phyloP scores from a whole-genome alignment of 1,139 yeast genomes.

The Casaregolazyma suthepensis region DNA sequence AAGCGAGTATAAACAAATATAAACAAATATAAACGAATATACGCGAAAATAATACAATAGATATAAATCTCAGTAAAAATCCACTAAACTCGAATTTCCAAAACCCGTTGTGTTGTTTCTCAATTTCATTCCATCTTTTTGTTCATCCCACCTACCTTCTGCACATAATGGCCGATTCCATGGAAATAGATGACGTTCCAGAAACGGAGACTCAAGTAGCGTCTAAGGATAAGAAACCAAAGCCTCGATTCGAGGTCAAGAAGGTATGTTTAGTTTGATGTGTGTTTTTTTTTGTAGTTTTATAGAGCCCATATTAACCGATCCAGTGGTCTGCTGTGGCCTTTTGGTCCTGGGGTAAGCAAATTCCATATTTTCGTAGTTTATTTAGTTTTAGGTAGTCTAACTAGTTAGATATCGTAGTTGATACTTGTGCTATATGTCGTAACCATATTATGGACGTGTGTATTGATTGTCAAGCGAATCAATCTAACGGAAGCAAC shows the following conservation, averaged over 20 bases:
- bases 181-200: slow-evolving; percentile 15
- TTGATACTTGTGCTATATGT: slow-evolving; percentile 97
- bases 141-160: background rate
- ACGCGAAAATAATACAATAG: too few species aligned
- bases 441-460: slow-evolving; percentile 98
- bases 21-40: background rate
- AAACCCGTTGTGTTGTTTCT: background rate
- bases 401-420: slow-evolving; percentile 53
- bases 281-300: background rate
- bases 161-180: slow-evolving; percentile 15
- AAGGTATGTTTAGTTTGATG: slow-evolving; percentile 32
- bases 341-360: slow-evolving; percentile 96
- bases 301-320: background rate
- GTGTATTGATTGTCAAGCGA: slow-evolving; percentile 93
- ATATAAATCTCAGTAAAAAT: too few species aligned
- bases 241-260: slow-evolving; percentile 62
- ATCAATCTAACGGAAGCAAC: slow-evolving; percentile 58
- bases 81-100: background rate
- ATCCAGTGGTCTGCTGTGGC: slow-evolving; percentile 95
- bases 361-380: background rate
- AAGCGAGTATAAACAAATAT: background rate
- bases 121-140: background rate
- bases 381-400: background rate
- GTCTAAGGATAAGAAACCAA: slow-evolving; percentile 31
- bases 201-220: slow-evolving; percentile 21